Evolutionary conservation across 257 asterid species (phyloP), one percentile per base, ranked within the genome.

Genomic region (Lycium barbarum): DNA sequence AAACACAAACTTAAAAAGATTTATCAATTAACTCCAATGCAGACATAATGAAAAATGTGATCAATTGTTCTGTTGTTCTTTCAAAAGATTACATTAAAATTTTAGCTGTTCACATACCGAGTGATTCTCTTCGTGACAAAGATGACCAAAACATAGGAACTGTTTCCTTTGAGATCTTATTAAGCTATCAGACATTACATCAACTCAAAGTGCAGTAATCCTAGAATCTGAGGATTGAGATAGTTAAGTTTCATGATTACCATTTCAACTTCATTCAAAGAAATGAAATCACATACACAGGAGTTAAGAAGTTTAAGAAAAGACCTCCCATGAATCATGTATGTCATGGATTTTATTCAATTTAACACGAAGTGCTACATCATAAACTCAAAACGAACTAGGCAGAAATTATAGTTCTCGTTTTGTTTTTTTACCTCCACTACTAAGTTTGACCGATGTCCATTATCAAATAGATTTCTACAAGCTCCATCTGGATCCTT

Each of bases 381-480:
- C 82, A 26, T 78, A 13, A 78, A 33, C 20, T 51, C 65, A 53
- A 55, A 53, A 78, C 3, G 20, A 53, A 14, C 65, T 78, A 26
- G 65, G 9, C 11, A 33, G 40, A 14, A 53, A 22, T 13, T 53
- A 76, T 76, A 76, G 26, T 53, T 22, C 9, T 51, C 15, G n/a
- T 26, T n/a, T n/a, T n/a, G n/a, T n/a, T n/a, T n/a, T 78, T 53
- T 86, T 86, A 91, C 97, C 93, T 88, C 86, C 36, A 1, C 59
- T 47, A n/a, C 61, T 45, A 85, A 61, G 80, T 87, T 90, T 40
- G 72, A 22, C 36, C 15, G 20, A 79, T 79, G 84, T 63, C 89
- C 91, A 79, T 85, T 86, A 20, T 79, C 78, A 84, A 93, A 94
- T 84, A 93, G 76, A 61, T 84, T 91, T 88, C 88, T 86, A 58